Percentiles rank a stretch among this genome's conserved stretches.
These are phyloP conservation scores for Pythium apleroticum DNA, from an alignment of 352 stramenopile species.

Conservation along the genomic window DNA sequence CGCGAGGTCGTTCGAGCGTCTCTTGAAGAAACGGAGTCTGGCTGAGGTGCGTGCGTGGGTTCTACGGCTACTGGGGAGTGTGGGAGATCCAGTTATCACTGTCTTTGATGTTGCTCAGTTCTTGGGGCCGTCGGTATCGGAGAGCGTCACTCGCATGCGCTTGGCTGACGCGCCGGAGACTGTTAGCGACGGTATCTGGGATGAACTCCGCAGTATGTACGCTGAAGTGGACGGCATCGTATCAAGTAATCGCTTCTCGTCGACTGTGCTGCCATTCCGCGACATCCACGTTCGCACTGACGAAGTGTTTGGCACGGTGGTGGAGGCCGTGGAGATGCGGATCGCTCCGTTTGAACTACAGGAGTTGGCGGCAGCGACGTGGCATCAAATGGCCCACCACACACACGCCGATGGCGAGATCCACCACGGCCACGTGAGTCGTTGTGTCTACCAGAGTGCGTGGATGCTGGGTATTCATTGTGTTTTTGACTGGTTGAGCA, in stretches of 20 bases:
- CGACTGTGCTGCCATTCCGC: not conserved
- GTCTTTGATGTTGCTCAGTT: not conserved
- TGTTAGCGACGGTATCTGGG: not conserved
- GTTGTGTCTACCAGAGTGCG: not conserved
- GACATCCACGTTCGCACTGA: not conserved
- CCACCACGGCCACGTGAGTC: not conserved
- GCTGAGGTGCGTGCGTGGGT: not conserved
- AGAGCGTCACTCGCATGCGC: not conserved
- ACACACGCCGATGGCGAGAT: not conserved
- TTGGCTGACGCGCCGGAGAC: not conserved
- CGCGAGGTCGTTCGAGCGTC: not conserved
- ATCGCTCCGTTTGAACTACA: not conserved
- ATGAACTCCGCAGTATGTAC: not conserved
- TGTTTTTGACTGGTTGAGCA: not conserved
- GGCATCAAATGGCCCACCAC: slow-evolving; percentile 3
- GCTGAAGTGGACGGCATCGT: not conserved
- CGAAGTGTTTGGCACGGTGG: not conserved
- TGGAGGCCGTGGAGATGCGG: not conserved
- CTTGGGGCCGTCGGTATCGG: not conserved
- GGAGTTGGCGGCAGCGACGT: not conserved
- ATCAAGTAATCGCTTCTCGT: not conserved
- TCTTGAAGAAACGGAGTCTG: not conserved
- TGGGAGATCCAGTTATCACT: too few relatives aligned
- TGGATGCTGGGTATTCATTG: not conserved
- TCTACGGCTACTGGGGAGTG: not conserved